These are phyloP conservation scores for Lentinula novae-zelandiae DNA, from an alignment of 1,284 basidiomycete species.

Conservation along the genomic window DNA sequence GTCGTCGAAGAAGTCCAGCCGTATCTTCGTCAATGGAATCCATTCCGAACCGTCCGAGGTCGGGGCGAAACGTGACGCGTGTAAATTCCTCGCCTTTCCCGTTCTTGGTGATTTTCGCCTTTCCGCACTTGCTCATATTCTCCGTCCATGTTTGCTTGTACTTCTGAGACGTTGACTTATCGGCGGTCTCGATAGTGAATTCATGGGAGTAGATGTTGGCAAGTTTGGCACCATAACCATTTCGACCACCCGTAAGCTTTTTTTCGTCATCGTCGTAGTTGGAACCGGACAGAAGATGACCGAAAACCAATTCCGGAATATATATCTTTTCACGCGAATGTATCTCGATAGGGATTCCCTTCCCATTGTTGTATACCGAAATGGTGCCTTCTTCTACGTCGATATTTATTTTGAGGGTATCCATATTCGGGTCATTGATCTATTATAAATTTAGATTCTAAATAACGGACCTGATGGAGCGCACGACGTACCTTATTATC, in stretches of 20 bases:
- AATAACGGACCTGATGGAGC: neutral
- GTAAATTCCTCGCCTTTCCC: conserved; percentile 87
- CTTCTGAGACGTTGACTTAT: conserved; percentile 84
- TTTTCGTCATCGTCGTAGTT: conserved; percentile 99
- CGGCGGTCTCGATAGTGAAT: conserved; percentile 97
- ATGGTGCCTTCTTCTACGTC: conserved; percentile 85
- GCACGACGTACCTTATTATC: conserved; percentile 84
- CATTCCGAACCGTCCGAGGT: conserved; percentile 93
- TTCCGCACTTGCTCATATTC: conserved; percentile 89
- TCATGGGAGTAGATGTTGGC: conserved; percentile 98
- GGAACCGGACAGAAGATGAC: conserved; percentile 91
- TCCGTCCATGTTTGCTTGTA: conserved; percentile 95
- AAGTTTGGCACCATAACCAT: conserved; percentile 97
- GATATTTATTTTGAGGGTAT: conserved; percentile 84
- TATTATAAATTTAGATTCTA: conserved; percentile 28
- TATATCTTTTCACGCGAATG: conserved; percentile 93
- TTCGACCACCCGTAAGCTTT: conserved; percentile 97
- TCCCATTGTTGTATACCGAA: conserved; percentile 94
- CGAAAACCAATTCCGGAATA: conserved; percentile 98
- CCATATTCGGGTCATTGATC: conserved; percentile 90
- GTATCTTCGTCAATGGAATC: conserved; percentile 89
- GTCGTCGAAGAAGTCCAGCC: conserved; percentile 86
- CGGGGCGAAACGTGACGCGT: conserved; percentile 93
- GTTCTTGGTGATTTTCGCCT: conserved; percentile 93
- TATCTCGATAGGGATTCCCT: conserved; percentile 96